These are phyloP conservation scores for Leishmania arabica DNA, from an alignment of 208 protist species.

Conservation along the genomic window DNA sequence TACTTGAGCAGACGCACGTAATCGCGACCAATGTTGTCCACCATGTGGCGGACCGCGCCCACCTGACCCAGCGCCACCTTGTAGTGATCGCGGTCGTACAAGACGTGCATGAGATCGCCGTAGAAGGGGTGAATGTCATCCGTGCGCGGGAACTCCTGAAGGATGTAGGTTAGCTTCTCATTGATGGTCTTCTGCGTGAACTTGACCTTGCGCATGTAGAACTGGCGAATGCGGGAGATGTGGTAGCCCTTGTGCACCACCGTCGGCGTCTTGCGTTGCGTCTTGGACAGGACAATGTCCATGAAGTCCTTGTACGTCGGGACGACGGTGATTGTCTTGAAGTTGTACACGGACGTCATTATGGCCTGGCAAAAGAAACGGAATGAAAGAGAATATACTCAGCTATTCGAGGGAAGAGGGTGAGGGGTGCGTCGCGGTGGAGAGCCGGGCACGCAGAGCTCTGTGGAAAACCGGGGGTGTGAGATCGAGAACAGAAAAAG, in stretches of 20 bases:
- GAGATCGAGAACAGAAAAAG: background rate
- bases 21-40: conserved; percentile 98
- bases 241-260: conserved; percentile 99
- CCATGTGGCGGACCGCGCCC: conserved; percentile 95
- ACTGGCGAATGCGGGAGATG: conserved; percentile 98
- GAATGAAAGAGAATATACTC: background rate
- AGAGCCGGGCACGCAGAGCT: background rate
- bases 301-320: conserved; percentile 99
- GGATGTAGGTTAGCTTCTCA: conserved; percentile 97
- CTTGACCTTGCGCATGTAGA: conserved; percentile 99
- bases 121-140: conserved; percentile 99
- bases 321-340: conserved; percentile 98
- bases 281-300: conserved; percentile 99
- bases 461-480: background rate
- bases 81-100: conserved; percentile 99
- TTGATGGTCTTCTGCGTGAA: conserved; percentile 98
- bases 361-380: background rate
- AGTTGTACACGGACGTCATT: conserved; percentile 97
- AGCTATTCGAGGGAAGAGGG: background rate
- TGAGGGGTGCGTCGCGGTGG: background rate
- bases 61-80: conserved; percentile 99
- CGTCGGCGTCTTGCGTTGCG: conserved; percentile 99
- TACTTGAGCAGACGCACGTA: conserved; percentile 99
- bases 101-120: conserved; percentile 99
- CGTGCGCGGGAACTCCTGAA: conserved; percentile 97